Evolutionary conservation across 179 eudicot genomes (phyloP).

Genomic region (Camellia oleifera): DNA sequence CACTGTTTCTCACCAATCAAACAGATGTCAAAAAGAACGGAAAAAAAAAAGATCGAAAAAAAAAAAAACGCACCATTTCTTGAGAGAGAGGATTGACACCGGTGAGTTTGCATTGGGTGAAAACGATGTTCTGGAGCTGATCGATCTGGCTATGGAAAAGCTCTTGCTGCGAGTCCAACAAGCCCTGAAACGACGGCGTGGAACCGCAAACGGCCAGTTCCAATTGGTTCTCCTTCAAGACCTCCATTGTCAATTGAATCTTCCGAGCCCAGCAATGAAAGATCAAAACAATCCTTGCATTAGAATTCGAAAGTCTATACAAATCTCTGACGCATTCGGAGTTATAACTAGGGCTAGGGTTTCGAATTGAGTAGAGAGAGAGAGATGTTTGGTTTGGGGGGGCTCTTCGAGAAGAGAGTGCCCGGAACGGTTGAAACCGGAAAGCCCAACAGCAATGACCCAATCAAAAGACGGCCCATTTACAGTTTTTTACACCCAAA

Average conservation of each 20-base stretch:
- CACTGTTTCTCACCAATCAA: not conserved
- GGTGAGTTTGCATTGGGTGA: constrained; percentile 76
- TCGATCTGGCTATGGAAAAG: constrained; percentile 68
- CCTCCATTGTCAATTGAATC: constrained; percentile 34
- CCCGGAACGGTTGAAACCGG: no score
- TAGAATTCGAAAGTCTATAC: not conserved
- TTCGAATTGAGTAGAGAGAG: not conserved
- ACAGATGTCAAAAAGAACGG: not conserved
- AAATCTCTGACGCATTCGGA: not conserved
- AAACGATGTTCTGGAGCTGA: constrained; percentile 58
- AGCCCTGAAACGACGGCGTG: constrained; percentile 39
- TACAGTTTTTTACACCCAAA: no score
- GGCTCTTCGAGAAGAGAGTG: no score
- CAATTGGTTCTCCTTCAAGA: constrained; percentile 35
- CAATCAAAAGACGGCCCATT: no score
- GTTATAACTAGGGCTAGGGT: constrained; percentile 5
- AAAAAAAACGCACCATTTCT: constrained; percentile 65
- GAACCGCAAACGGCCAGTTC: constrained; percentile 43
- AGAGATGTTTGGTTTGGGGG: no score
- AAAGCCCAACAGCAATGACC: no score
- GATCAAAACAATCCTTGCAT: constrained; percentile 20
- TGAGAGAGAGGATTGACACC: constrained; percentile 95
- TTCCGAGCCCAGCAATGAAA: not conserved
- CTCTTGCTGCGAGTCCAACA: constrained; percentile 60
- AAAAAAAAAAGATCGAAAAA: constrained; percentile 8